Evolutionary conservation across 2,329 filamentous ascomycete species (phyloP).

Genomic region (Lecanicillium sp.): DNA sequence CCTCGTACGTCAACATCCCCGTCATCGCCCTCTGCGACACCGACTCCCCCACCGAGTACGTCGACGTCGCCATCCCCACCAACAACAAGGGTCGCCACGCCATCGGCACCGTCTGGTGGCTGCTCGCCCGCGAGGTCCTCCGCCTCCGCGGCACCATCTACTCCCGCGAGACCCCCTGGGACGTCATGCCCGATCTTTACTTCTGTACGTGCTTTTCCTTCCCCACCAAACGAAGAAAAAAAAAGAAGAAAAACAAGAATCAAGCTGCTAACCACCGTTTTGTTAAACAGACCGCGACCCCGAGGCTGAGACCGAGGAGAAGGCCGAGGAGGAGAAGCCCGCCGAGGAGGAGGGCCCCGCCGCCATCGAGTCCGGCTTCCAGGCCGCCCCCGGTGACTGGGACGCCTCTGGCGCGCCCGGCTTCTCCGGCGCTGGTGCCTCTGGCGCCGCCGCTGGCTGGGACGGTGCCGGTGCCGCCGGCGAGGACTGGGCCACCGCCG

Average conservation of each 20-base stretch:
- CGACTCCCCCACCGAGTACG: slow-evolving; percentile 98
- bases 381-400: slow-evolving; percentile 67
- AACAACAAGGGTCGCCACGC: slow-evolving; percentile 99
- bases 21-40: slow-evolving; percentile 99
- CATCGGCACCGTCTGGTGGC: slow-evolving; percentile 98
- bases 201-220: slow-evolving; percentile 60
- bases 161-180: slow-evolving; percentile 95
- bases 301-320: slow-evolving; percentile 99
- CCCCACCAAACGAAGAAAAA: slow-evolving; percentile 13
- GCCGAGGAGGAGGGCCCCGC: slow-evolving; percentile 78
- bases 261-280: too few species aligned
- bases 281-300: slow-evolving; percentile 94
- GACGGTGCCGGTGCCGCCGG: slow-evolving; percentile 50
- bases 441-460: slow-evolving; percentile 43
- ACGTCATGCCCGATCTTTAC: slow-evolving; percentile 99
- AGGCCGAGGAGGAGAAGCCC: slow-evolving; percentile 88
- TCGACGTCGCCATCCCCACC: slow-evolving; percentile 98
- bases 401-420: slow-evolving; percentile 66
- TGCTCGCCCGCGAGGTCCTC: slow-evolving; percentile 99
- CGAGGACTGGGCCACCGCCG: slow-evolving; percentile 60
- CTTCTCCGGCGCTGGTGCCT: slow-evolving; percentile 56
- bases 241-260: too few species aligned
- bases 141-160: slow-evolving; percentile 95
- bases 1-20: slow-evolving; percentile 99
- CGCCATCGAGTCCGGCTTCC: slow-evolving; percentile 75